These are phyloP conservation scores for Penicillium brevicompactum DNA, from an alignment of 2,329 filamentous ascomycete genomes.

Conservation along the genomic window DNA sequence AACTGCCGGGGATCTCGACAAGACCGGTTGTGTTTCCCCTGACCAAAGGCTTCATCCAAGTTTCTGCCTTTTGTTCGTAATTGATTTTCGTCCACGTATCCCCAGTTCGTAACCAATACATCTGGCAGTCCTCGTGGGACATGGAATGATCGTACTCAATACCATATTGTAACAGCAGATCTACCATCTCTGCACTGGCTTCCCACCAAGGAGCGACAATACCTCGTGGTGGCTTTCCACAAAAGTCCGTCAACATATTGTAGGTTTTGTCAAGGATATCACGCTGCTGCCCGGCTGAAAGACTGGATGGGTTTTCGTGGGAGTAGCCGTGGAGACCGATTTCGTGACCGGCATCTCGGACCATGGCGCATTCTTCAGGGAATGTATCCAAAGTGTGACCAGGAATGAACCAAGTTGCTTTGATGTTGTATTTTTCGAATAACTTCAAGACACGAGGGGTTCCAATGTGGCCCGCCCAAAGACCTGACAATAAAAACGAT, in stretches of 20 bases:
- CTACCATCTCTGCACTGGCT: conserved; percentile 47
- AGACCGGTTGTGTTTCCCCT: conserved; percentile 42
- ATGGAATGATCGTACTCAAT: conserved; percentile 50
- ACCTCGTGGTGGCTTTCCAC: conserved; percentile 71
- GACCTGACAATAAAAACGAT: conserved; percentile 39
- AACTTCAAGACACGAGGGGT: conserved; percentile 63
- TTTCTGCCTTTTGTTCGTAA: conserved; percentile 44
- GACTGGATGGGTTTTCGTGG: conserved; percentile 72
- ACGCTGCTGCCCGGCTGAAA: conserved; percentile 74
- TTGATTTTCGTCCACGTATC: conserved; percentile 51
- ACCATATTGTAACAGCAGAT: conserved; percentile 46
- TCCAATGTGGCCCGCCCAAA: conserved; percentile 70
- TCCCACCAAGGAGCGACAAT: conserved; percentile 74
- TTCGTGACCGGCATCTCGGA: conserved; percentile 67
- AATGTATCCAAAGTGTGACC: conserved; percentile 68
- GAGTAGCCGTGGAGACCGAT: conserved; percentile 71
- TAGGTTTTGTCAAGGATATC: conserved; percentile 79
- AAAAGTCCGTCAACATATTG: conserved; percentile 71
- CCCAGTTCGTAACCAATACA: conserved; percentile 48
- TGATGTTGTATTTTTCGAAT: conserved; percentile 72
- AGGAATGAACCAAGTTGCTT: conserved; percentile 67
- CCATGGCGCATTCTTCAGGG: conserved; percentile 63
- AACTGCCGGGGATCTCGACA: conserved; percentile 48
- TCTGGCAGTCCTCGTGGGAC: conserved; percentile 48
- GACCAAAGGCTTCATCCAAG: conserved; percentile 55